phyloP scores from a whole-genome alignment of 805 yeast genomes.

The Starmerella floris region DNA sequence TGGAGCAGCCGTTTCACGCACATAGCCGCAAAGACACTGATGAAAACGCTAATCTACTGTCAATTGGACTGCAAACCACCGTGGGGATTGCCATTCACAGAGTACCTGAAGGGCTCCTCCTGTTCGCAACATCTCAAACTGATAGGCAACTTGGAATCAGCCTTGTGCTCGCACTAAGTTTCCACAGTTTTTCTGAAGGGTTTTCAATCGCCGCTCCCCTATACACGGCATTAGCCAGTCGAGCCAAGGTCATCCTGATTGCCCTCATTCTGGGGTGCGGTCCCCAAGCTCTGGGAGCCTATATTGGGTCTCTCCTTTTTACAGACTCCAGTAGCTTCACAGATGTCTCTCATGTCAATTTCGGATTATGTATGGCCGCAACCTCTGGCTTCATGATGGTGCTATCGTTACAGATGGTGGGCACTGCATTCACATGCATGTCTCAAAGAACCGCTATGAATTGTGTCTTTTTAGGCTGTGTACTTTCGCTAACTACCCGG shows the following conservation, averaged over 20 bases:
- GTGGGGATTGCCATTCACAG: slow-evolving; percentile 80
- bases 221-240: slow-evolving; percentile 56
- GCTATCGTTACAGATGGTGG: slow-evolving; percentile 77
- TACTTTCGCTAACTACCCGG: slow-evolving; percentile 13
- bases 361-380: slow-evolving; percentile 53
- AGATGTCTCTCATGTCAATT: slow-evolving; percentile 29
- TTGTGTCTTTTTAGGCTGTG: slow-evolving; percentile 51
- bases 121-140: slow-evolving; percentile 60
- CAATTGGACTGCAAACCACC: slow-evolving; percentile 84
- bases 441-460: slow-evolving; percentile 41
- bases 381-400: slow-evolving; percentile 77
- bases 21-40: background rate
- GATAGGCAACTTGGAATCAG: slow-evolving; percentile 61
- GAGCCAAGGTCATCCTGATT: slow-evolving; percentile 48
- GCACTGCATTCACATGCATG: slow-evolving; percentile 67
- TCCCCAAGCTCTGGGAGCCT: slow-evolving; percentile 84
- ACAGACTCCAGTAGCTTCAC: slow-evolving; percentile 41
- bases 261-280: slow-evolving; percentile 64
- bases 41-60: slow-evolving; percentile 46
- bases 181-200: slow-evolving; percentile 90
- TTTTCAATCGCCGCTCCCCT: slow-evolving; percentile 86
- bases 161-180: slow-evolving; percentile 69
- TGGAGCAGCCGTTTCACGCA: background rate
- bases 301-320: slow-evolving; percentile 27
- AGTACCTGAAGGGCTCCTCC: slow-evolving; percentile 87